A percentile compares a stretch with the other conserved stretches of the same genome.
Conservation (phyloP, 108 stramenopile genomes). For the Aurantiochytrium sp. region DNA sequence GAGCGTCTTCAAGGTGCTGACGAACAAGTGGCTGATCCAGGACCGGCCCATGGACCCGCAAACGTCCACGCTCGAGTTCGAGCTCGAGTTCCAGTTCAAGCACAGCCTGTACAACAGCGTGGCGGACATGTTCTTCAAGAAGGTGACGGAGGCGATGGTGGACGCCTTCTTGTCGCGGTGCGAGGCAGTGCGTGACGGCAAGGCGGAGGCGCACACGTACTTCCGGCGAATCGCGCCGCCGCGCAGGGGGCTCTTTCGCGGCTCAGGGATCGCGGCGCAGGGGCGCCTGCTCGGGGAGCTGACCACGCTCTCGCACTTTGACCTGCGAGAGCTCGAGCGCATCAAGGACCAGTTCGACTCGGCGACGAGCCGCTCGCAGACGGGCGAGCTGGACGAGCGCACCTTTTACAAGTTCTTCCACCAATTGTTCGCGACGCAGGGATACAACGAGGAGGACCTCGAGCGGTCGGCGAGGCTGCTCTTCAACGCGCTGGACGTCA, state of each 20-base stretch:
- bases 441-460: not conserved
- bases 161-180: slow-evolving; percentile 18
- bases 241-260: not conserved
- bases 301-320: slow-evolving; percentile 14
- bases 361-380: not conserved
- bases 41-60: slow-evolving; percentile 28
- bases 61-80: not conserved
- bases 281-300: not conserved
- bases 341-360: not conserved
- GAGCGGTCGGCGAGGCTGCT: not conserved
- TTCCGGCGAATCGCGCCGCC: not conserved
- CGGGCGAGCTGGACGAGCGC: not conserved
- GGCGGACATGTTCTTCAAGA: slow-evolving; percentile 25
- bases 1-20: not conserved
- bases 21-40: not conserved
- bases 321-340: not conserved
- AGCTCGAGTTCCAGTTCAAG: not conserved
- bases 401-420: not conserved
- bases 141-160: not conserved
- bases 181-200: not conserved
- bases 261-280: not conserved
- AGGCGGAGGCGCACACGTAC: not conserved
- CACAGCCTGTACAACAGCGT: not conserved
- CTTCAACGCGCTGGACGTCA: not conserved
- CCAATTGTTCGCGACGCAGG: not conserved